Evolutionary conservation across 176 grass and related monocot species (phyloP).

Genomic region (Aegilops tauschii): DNA sequence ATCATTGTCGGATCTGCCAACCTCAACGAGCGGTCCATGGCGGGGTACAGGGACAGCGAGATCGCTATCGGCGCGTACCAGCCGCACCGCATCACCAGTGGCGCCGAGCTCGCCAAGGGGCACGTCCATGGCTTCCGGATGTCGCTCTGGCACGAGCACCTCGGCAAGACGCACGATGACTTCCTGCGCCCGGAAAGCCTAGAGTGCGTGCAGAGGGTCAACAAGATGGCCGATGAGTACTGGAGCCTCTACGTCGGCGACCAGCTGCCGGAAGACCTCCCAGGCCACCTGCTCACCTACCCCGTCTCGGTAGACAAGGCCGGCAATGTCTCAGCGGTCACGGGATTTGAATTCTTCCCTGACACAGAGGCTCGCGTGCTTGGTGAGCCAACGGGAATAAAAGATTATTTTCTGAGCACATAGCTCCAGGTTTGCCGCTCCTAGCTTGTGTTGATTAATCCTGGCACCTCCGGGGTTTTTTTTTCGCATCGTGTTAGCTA

Average conservation of each 20-base stretch:
- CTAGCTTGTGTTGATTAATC: too few relatives aligned
- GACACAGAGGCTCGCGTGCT: slow-evolving; percentile 61
- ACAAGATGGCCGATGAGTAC: slow-evolving; percentile 48
- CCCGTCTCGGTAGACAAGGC: slow-evolving; percentile 34
- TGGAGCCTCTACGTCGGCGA: slow-evolving; percentile 56
- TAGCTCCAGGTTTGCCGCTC: background rate
- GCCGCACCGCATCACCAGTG: slow-evolving; percentile 55
- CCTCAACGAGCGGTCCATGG: too few relatives aligned
- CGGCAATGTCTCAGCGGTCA: slow-evolving; percentile 26
- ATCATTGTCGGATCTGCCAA: too few relatives aligned
- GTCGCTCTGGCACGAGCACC: slow-evolving; percentile 69
- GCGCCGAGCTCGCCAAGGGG: slow-evolving; percentile 28
- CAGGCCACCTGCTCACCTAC: slow-evolving; percentile 55
- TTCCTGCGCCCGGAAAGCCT: slow-evolving; percentile 39
- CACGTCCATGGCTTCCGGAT: slow-evolving; percentile 78
- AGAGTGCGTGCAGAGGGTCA: slow-evolving; percentile 67
- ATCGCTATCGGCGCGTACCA: slow-evolving; percentile 42
- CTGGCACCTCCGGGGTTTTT: too few relatives aligned
- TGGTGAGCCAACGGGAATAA: slow-evolving; percentile 26
- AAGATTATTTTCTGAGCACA: slow-evolving; percentile 68
- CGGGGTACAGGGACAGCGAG: slow-evolving; percentile 40
- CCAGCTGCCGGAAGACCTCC: slow-evolving; percentile 41
- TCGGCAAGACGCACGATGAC: slow-evolving; percentile 42
- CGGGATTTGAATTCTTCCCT: slow-evolving; percentile 47
- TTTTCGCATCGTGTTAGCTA: too few relatives aligned